Evolutionary conservation across 768 basidiomycete species (phyloP), one percentile per base, ranked within the genome.

Genomic region (Pleurotus citrinopileatus): DNA sequence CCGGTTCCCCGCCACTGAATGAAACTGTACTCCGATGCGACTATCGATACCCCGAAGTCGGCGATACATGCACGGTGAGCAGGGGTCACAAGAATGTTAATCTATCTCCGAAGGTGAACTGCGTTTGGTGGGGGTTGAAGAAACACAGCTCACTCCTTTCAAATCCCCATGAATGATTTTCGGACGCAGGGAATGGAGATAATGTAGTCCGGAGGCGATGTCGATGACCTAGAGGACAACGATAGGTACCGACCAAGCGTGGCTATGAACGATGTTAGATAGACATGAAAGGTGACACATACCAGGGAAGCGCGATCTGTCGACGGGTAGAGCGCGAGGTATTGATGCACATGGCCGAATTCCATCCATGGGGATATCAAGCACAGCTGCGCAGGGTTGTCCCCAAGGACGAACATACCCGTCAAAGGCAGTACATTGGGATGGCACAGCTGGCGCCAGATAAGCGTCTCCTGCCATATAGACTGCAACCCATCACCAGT

Each of bases 31-130:
- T 67, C 61, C 5, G 52, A 59, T 9, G 70, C 48, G 13, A 51
- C 58, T 2, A 62, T 66, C 0, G 72, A 67, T 5, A 81, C 64
- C 13, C 80, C 80, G 50, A 81, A 81, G 59, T 81, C 79, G 23
- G 79, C 73, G 3, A 81, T 65, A 52, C 77, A 78, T 9, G 79
- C 80, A 22, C 66, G 64, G 12, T 69, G 69, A 10, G 65, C 57
- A 3, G 59, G 64, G 4, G 73, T 74, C 15, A 81, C 68, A 19
- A 81, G 69, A 42, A 82, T 75, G 53, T 81, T 81, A 12, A 65
- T 65, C 77, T 80, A 40, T 3, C 17, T 25, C 3, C 13, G 13
- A 29, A 26, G 29, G 34, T 36, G 20, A 37, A n/a, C n/a, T n/a
- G n/a, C n/a, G n/a, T 8, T 13, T n/a, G 42, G 17, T 32, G 37